These are phyloP conservation scores for Amphicarpaea edgeworthii DNA, from an alignment of 306 rosid species.

Conservation along the genomic window DNA sequence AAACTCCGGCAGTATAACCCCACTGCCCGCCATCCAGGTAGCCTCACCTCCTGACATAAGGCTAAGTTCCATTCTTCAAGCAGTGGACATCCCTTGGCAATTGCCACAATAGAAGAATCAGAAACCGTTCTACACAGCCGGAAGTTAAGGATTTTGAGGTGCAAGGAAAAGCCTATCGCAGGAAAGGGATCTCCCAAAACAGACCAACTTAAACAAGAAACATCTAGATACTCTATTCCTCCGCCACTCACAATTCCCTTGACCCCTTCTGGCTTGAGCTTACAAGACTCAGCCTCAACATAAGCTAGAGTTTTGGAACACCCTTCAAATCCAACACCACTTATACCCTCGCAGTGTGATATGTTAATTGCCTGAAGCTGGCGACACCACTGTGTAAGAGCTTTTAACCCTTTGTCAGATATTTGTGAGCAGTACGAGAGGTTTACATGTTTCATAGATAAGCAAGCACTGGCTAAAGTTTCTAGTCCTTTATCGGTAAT, in stretches of 20 bases:
- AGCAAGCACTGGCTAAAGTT: slow-evolving; percentile 56
- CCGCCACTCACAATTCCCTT: slow-evolving; percentile 60
- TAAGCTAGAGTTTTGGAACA: slow-evolving; percentile 61
- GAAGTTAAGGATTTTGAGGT: slow-evolving; percentile 62
- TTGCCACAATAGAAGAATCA: slow-evolving; percentile 51
- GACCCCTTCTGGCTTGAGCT: slow-evolving; percentile 58
- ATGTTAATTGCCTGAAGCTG: slow-evolving; percentile 59
- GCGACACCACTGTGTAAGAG: slow-evolving; percentile 51
- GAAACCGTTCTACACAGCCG: slow-evolving; percentile 57
- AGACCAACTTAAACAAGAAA: slow-evolving; percentile 52
- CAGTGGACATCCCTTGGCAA: slow-evolving; percentile 62
- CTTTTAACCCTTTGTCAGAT: slow-evolving; percentile 61
- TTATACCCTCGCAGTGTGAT: slow-evolving; percentile 54
- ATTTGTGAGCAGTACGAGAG: slow-evolving; percentile 59
- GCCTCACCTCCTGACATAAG: slow-evolving; percentile 58
- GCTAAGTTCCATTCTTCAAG: slow-evolving; percentile 79
- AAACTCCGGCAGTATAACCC: slow-evolving; percentile 57
- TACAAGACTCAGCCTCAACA: slow-evolving; percentile 66
- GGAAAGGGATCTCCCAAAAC: slow-evolving; percentile 50
- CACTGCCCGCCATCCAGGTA: slow-evolving; percentile 64
- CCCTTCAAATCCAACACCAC: slow-evolving; percentile 62
- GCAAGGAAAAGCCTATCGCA: slow-evolving; percentile 52
- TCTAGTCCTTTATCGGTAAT: slow-evolving; percentile 61
- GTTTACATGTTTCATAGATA: slow-evolving; percentile 56
- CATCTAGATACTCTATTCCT: slow-evolving; percentile 60